A percentile compares a stretch with the other conserved stretches of the same genome.
Evolutionary conservation across 2,329 filamentous ascomycete species (phyloP).

Genomic region (Diaporthe citri): DNA sequence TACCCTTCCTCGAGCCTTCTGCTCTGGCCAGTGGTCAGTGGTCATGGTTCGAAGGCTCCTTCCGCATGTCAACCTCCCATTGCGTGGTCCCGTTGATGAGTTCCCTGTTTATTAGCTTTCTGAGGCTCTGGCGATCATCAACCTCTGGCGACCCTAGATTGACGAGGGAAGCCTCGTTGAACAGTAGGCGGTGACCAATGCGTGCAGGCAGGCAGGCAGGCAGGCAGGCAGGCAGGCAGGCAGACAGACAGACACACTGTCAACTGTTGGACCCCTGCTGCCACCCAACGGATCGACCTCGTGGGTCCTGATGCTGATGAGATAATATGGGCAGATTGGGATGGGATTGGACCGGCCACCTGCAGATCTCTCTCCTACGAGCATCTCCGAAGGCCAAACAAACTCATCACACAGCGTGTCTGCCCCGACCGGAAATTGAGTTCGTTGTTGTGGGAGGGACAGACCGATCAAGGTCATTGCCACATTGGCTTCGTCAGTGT

Average conservation of each 20-base stretch:
- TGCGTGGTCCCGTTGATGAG: neutral
- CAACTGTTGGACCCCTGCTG: neutral
- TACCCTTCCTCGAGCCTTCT: too few species aligned
- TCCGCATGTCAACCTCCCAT: neutral
- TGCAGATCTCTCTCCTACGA: slow-evolving; percentile 13
- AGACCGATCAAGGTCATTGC: neutral
- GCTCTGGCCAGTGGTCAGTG: neutral
- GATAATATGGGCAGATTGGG: slow-evolving; percentile 25
- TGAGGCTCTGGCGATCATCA: slow-evolving; percentile 18
- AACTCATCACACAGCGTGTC: slow-evolving; percentile 1
- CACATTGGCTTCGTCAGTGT: neutral
- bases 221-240: too few species aligned
- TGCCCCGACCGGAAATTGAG: neutral
- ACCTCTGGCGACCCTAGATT: neutral
- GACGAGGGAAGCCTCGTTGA: neutral
- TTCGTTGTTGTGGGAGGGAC: neutral
- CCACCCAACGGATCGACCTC: slow-evolving; percentile 14
- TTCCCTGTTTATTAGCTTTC: slow-evolving; percentile 3
- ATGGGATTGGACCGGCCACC: neutral
- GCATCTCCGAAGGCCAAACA: neutral
- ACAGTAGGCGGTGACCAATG: neutral
- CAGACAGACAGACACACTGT: neutral
- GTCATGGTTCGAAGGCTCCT: neutral
- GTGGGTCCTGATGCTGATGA: slow-evolving; percentile 12
- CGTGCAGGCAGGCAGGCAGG: too few species aligned